phyloP scores from a whole-genome alignment of 306 rosid species.

The Cucumis cinereus region DNA sequence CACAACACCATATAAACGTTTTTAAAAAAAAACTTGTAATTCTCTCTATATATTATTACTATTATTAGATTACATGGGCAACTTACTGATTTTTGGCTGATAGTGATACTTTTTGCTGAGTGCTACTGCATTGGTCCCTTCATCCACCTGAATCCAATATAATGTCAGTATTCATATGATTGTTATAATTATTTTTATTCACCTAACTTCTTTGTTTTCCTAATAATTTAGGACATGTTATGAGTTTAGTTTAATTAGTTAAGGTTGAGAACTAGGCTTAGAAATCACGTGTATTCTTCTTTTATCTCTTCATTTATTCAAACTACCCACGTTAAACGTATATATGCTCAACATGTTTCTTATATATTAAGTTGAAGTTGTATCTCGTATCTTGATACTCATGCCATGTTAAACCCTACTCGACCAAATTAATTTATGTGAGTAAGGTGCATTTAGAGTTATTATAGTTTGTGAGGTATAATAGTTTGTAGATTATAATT shows the following conservation, averaged over 20 bases:
- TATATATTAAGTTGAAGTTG: neutral
- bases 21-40: neutral
- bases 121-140: slow-evolving; percentile 12
- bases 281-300: neutral
- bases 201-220: neutral
- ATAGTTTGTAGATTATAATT: too few relatives aligned
- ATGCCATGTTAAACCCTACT: neutral
- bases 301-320: neutral
- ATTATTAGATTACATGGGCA: neutral
- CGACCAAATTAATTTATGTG: too few relatives aligned
- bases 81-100: slow-evolving; percentile 34
- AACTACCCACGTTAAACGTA: neutral
- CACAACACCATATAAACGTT: neutral
- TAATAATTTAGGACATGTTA: neutral
- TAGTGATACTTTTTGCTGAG: slow-evolving; percentile 1
- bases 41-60: too few relatives aligned
- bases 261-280: too few relatives aligned
- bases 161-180: neutral
- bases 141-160: slow-evolving; percentile 14
- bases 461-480: too few relatives aligned
- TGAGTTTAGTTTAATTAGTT: too few relatives aligned
- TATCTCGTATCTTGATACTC: neutral
- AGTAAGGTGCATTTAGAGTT: too few relatives aligned
- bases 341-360: neutral
- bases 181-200: neutral